Evolutionary conservation across 371 early-diverging fungal species (phyloP), one percentile per base, ranked within the genome.

Genomic region (Cladochytrium tenue): DNA sequence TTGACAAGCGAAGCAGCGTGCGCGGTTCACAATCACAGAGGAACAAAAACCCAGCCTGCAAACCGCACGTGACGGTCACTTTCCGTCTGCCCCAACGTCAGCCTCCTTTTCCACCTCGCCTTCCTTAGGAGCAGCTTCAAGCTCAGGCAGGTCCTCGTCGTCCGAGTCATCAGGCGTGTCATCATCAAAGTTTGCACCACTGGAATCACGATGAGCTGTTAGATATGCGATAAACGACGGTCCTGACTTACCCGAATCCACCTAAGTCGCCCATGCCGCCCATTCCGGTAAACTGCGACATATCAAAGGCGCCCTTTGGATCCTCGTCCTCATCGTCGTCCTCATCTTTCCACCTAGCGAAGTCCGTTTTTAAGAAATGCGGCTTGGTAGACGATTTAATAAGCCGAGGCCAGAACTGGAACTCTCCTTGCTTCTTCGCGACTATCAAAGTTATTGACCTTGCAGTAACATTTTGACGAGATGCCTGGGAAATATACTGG

Each of bases 261-360:
- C 69, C 70, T 66, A 71, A 63, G 2, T 68, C 72, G 10, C 66
- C 69, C 76, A 75, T 75, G 17, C 78, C 78, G 32, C 73, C 83
- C 80, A 81, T 80, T 30, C 80, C 81, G 30, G 43, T 76, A 79
- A 87, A 75, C 60, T 70, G 64, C 17, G 71, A 71, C 65, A 71
- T 68, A 32, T 76, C 73, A 17, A 68, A 78, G 36, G 58, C 66
- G 53, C 25, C 69, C 31, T 60, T 73, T 60, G 52, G 51, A 53
- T 76, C 73, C 62, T 88, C 92, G 7, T 92, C 93, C 5, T 94
- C 95, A 27, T 94, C 92, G 15, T 96, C 95, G 73, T 94, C 94
- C 71, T 94, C 95, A 76, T 96, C 97, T 72, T 74, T 88, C 94
- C 94, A 97, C 71, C 77, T 89, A 56, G 85, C 70, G 76, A 97